Percentiles rank a stretch among this genome's conserved stretches.
Conservation (phyloP, 1,139 yeast genomes). For the Chernovozyma aurita region DNA sequence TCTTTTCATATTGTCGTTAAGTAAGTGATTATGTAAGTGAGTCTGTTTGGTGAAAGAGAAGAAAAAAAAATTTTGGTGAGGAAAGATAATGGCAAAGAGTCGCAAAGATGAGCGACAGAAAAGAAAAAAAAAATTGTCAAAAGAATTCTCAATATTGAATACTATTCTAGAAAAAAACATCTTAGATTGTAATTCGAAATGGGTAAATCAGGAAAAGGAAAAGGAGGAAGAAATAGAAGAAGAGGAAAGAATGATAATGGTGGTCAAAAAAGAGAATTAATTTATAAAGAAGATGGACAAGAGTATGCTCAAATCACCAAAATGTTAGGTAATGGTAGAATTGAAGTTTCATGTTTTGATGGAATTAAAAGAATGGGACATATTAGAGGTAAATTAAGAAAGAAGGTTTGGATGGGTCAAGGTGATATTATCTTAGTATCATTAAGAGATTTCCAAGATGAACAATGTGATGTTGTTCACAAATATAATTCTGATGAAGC, state of each 20-base stretch:
- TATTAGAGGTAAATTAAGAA: constrained; percentile 97
- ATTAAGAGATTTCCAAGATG: constrained; percentile 97
- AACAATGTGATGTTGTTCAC: constrained; percentile 96
- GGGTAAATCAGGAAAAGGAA: constrained; percentile 53
- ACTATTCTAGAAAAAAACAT: too few species aligned
- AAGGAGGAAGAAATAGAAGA: constrained; percentile 87
- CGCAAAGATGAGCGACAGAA: neutral
- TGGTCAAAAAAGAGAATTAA: constrained; percentile 90
- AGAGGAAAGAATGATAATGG: constrained; percentile 97
- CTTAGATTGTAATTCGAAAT: constrained; percentile 16
- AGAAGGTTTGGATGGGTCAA: constrained; percentile 99
- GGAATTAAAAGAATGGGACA: constrained; percentile 93
- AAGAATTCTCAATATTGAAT: neutral
- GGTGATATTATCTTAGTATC: constrained; percentile 97
- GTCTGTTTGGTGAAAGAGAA: too few species aligned
- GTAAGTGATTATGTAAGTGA: too few species aligned
- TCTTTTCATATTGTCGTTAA: too few species aligned
- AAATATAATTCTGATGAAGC: constrained; percentile 98
- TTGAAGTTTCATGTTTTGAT: constrained; percentile 93
- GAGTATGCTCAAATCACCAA: constrained; percentile 98
- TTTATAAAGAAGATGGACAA: constrained; percentile 92
- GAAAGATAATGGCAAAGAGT: neutral
- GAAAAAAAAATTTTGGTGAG: neutral
- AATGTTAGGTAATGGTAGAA: constrained; percentile 98
- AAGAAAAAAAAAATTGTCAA: neutral